These are phyloP conservation scores for Aspergillus costaricaensis DNA, from an alignment of 2,329 filamentous ascomycete genomes.

Conservation along the genomic window DNA sequence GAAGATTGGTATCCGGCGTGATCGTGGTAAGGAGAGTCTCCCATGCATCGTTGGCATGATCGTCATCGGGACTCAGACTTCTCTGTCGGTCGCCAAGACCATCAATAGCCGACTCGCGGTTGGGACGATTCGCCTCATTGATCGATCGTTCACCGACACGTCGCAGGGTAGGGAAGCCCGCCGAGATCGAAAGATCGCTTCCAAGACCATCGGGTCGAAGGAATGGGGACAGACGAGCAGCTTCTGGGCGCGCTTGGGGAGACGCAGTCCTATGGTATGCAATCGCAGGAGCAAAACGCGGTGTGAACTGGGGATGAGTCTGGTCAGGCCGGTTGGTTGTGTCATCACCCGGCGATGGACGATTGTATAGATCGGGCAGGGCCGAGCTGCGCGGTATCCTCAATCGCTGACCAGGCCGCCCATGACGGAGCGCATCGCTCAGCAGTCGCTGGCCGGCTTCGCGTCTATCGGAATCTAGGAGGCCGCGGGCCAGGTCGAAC, in stretches of 20 bases:
- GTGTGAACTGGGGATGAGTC: conserved; percentile 37
- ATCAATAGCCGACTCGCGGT: conserved; percentile 51
- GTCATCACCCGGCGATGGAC: conserved; percentile 24
- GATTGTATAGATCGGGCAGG: conserved; percentile 29
- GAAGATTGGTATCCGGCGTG: conserved; percentile 76
- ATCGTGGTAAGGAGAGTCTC: conserved; percentile 78
- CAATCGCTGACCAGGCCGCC: conserved; percentile 35
- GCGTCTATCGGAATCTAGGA: conserved; percentile 29
- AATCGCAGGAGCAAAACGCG: conserved; percentile 48
- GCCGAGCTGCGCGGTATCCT: conserved; percentile 41
- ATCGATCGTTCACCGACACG: conserved; percentile 39
- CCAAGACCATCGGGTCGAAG: conserved; percentile 25
- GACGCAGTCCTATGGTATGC: conserved; percentile 31
- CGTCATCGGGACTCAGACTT: conserved; percentile 68
- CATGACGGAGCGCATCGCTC: conserved; percentile 38
- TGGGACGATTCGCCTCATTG: conserved; percentile 24
- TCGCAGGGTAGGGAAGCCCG: conserved; percentile 31
- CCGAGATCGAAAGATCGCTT: conserved; percentile 21
- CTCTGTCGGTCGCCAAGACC: conserved; percentile 82
- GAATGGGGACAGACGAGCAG: conserved; percentile 27
- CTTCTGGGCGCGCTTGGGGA: conserved; percentile 23
- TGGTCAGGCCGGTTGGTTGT: conserved; percentile 18
- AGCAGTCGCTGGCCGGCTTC: conserved; percentile 39
- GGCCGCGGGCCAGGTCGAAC: conserved; percentile 26
- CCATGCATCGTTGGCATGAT: conserved; percentile 64